A percentile compares a stretch with the other conserved stretches of the same genome.
phyloP scores from a whole-genome alignment of 83 land plant species.

The Thuja plicata region DNA sequence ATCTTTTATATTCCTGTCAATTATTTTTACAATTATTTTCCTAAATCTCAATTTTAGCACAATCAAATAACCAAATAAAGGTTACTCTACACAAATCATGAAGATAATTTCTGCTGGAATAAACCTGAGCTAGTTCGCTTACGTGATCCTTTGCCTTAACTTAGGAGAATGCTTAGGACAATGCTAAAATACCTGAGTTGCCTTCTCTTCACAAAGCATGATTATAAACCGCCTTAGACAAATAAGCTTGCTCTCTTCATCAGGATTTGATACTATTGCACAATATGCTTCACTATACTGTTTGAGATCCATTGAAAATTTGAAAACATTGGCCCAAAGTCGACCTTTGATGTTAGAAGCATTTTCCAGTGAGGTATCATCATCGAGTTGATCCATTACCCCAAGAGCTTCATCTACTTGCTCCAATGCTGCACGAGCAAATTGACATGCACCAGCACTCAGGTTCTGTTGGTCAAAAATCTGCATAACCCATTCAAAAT shows the following conservation, averaged over 20 bases:
- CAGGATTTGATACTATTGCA: slow-evolving; percentile 95
- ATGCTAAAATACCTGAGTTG: slow-evolving; percentile 58
- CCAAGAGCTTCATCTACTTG: slow-evolving; percentile 82
- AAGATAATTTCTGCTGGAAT: not conserved
- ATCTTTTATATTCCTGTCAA: not conserved
- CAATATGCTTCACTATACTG: slow-evolving; percentile 85
- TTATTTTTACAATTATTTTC: not conserved
- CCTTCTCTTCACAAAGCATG: slow-evolving; percentile 85
- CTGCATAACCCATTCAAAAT: slow-evolving; percentile 96
- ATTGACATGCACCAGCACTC: slow-evolving; percentile 86
- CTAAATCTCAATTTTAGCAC: not conserved
- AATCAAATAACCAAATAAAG: not conserved
- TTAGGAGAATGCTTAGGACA: not conserved
- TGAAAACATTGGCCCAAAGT: slow-evolving; percentile 94
- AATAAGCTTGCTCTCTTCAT: slow-evolving; percentile 81
- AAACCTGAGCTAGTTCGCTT: not conserved
- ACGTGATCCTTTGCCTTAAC: not conserved
- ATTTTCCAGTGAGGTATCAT: slow-evolving; percentile 28
- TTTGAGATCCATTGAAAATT: slow-evolving; percentile 73
- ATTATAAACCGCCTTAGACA: slow-evolving; percentile 85
- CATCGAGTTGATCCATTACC: slow-evolving; percentile 11
- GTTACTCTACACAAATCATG: not conserved
- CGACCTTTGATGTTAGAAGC: slow-evolving; percentile 63
- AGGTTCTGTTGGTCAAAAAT: slow-evolving; percentile 89
- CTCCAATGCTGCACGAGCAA: slow-evolving; percentile 95